phyloP scores from a whole-genome alignment of 352 stramenopile genomes.

The Phytopythium aichiense region DNA sequence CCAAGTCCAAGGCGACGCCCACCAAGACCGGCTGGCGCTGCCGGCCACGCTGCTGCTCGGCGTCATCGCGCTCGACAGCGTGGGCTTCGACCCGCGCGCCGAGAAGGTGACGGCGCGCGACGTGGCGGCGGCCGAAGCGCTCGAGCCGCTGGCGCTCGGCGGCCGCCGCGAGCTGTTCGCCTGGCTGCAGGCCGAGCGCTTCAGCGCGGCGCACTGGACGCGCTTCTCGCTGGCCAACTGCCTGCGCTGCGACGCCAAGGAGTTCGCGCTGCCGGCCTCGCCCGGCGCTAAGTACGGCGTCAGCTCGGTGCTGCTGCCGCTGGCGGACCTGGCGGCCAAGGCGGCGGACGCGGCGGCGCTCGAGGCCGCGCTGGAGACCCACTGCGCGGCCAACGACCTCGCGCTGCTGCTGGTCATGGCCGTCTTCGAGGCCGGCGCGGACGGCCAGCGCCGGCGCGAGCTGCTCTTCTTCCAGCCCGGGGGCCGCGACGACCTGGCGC shows the following conservation, averaged over 20 bases:
- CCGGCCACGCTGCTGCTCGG: constrained; percentile 69
- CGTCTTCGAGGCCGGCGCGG: constrained; percentile 36
- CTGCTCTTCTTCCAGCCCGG: constrained; percentile 56
- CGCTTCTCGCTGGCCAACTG: constrained; percentile 61
- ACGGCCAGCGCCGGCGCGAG: constrained; percentile 43
- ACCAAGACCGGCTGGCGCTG: constrained; percentile 23
- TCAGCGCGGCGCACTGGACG: constrained; percentile 56
- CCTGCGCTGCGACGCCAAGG: constrained; percentile 79
- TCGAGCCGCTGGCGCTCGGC: constrained; percentile 46
- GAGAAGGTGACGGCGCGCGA: constrained; percentile 79
- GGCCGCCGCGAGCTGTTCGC: constrained; percentile 41
- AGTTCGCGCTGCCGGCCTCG: constrained; percentile 35
- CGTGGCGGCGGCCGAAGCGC: constrained; percentile 24
- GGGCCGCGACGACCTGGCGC: constrained; percentile 12
- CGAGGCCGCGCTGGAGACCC: constrained; percentile 22
- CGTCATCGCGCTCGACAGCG: constrained; percentile 73
- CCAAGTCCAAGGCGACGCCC: no score
- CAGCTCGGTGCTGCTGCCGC: constrained; percentile 55
- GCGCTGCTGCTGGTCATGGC: constrained; percentile 70
- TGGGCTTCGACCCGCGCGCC: constrained; percentile 68
- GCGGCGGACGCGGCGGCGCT: constrained; percentile 22
- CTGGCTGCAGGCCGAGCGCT: constrained; percentile 71
- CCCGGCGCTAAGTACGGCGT: constrained; percentile 36
- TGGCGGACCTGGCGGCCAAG: constrained; percentile 51
- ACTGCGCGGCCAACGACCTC: constrained; percentile 43